Evolutionary conservation across 2,329 filamentous ascomycete genomes (phyloP).

Genomic region (Conoideocrella luteorostrata): DNA sequence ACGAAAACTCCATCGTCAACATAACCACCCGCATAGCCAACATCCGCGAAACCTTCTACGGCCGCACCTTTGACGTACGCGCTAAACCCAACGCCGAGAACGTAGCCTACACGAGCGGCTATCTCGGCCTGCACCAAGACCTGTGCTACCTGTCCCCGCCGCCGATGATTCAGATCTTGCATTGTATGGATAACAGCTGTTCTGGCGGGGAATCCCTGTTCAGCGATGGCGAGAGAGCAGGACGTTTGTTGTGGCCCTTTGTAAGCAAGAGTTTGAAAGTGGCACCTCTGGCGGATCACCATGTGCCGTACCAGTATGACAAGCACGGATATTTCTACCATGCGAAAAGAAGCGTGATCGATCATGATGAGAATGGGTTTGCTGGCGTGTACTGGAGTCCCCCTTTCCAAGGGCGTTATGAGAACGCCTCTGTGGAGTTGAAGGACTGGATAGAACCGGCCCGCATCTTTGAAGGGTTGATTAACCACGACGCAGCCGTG

Average conservation of each 20-base stretch:
- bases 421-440: constrained; percentile 14
- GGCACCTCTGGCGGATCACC: constrained; percentile 12
- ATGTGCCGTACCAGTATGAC: constrained; percentile 62
- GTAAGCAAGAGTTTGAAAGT: constrained; percentile 6
- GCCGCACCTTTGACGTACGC: constrained; percentile 81
- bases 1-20: constrained; percentile 56
- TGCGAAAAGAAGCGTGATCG: constrained; percentile 49
- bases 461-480: constrained; percentile 46
- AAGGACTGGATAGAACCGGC: constrained; percentile 42
- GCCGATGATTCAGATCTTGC: constrained; percentile 79
- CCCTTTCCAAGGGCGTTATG: constrained; percentile 63
- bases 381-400: constrained; percentile 58
- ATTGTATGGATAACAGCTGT: constrained; percentile 77
- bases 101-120: constrained; percentile 79
- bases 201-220: constrained; percentile 82
- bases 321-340: constrained; percentile 60
- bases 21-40: constrained; percentile 70
- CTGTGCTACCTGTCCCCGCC: constrained; percentile 77
- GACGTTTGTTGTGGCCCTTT: constrained; percentile 25
- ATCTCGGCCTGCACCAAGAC: constrained; percentile 88
- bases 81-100: constrained; percentile 81
- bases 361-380: constrained; percentile 17
- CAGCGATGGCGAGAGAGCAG: constrained; percentile 65
- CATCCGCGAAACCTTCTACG: constrained; percentile 85
- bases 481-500: constrained; percentile 53